Evolutionary conservation across 345 rosid genomes (phyloP).

Genomic region (Salix dunnii): DNA sequence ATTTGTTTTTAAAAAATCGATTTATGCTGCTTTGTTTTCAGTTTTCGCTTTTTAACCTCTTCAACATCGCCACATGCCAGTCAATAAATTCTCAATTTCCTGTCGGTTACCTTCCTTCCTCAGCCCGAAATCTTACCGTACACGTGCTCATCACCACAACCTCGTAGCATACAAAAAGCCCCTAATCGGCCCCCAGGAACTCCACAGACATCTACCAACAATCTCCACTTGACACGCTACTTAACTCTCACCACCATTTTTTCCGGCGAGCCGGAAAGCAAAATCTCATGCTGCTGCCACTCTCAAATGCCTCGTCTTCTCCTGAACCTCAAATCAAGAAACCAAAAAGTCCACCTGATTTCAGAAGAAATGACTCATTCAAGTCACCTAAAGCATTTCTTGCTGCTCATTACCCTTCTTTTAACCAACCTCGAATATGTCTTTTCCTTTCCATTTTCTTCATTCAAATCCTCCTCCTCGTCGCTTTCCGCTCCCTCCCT

Average conservation of each 20-base stretch:
- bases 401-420: not conserved
- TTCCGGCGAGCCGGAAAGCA: constrained; percentile 27
- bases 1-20: too few relatives aligned
- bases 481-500: constrained; percentile 39
- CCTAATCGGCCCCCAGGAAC: not conserved
- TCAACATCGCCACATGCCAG: constrained; percentile 10
- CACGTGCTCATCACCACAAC: constrained; percentile 10
- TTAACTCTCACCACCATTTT: not conserved
- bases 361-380: constrained; percentile 40
- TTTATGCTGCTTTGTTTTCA: too few relatives aligned
- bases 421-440: constrained; percentile 23
- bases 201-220: not conserved
- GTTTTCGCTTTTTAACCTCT: not conserved
- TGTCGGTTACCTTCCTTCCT: constrained; percentile 6
- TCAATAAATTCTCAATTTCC: not conserved
- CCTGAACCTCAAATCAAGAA: constrained; percentile 38
- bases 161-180: not conserved
- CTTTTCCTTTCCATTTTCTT: constrained; percentile 28
- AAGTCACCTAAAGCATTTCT: not conserved
- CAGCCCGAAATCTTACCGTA: constrained; percentile 10
- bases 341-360: constrained; percentile 27
- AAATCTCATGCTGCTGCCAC: constrained; percentile 43
- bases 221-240: not conserved
- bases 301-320: constrained; percentile 36
- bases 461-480: constrained; percentile 33